phyloP scores from a whole-genome alignment of 2,329 filamentous ascomycete species.

The Aspergillus neoniger region DNA sequence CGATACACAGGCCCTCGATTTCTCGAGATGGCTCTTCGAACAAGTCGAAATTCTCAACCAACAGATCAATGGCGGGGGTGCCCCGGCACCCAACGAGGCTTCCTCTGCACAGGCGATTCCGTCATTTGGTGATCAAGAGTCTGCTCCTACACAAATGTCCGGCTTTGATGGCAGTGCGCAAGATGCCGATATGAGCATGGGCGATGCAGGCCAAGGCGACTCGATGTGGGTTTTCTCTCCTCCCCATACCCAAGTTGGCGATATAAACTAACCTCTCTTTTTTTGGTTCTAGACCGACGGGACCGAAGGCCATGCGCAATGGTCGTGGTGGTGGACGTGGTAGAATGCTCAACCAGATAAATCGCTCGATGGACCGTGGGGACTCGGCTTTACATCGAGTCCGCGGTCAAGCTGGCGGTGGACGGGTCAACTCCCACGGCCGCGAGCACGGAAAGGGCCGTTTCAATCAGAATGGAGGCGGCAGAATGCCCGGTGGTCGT shows the following conservation, averaged over 20 bases:
- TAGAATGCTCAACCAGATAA: conserved; percentile 81
- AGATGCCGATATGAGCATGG: conserved; percentile 81
- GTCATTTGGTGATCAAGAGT: conserved; percentile 39
- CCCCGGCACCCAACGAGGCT: conserved; percentile 29
- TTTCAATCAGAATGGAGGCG: conserved; percentile 45
- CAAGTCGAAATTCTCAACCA: conserved; percentile 71
- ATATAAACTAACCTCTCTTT: conserved; percentile 41
- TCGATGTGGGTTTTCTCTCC: conserved; percentile 36
- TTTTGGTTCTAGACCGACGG: conserved; percentile 69
- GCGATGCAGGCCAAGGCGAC: conserved; percentile 51
- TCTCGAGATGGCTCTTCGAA: conserved; percentile 91
- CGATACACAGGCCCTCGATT: conserved; percentile 78
- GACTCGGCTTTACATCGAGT: conserved; percentile 81
- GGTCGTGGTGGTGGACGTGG: conserved; percentile 67
- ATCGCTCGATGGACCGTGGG: conserved; percentile 77
- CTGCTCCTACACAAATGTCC: conserved; percentile 22
- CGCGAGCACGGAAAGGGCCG: conserved; percentile 72
- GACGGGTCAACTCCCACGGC: conserved; percentile 77
- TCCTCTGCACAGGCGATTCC: conserved; percentile 33
- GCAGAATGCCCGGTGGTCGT: conserved; percentile 50
- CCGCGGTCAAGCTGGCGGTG: conserved; percentile 66
- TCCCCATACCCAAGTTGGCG: neutral
- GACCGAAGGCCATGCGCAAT: conserved; percentile 91
- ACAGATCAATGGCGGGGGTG: conserved; percentile 58
- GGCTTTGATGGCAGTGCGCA: conserved; percentile 45